Percentiles rank a stretch among this genome's conserved stretches.
phyloP scores from a whole-genome alignment of 352 stramenopile genomes.

The Phytophthora lateralis region DNA sequence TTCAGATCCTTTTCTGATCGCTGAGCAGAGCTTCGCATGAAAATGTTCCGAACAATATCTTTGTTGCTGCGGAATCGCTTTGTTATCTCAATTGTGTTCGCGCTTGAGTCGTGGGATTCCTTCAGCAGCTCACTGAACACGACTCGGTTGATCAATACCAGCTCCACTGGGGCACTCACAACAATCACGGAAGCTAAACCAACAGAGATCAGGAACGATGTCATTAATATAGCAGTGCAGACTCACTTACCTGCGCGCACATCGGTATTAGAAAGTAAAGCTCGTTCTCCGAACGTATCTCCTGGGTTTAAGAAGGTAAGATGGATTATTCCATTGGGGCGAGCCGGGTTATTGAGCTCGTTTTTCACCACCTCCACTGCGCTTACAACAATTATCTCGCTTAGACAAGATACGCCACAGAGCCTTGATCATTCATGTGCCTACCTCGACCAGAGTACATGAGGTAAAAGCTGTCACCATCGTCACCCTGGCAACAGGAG shows the following conservation, averaged over 20 bases:
- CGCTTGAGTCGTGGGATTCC: constrained; percentile 57
- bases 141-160: constrained; percentile 71
- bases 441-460: constrained; percentile 77
- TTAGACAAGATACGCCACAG: not conserved
- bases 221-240: not conserved
- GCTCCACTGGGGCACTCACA: constrained; percentile 50
- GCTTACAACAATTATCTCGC: not conserved
- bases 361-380: constrained; percentile 66
- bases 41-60: constrained; percentile 88
- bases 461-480: constrained; percentile 80
- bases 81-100: constrained; percentile 62
- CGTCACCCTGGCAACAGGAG: constrained; percentile 53
- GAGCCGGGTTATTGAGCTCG: constrained; percentile 20
- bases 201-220: constrained; percentile 1
- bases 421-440: not conserved
- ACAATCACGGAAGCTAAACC: constrained; percentile 60
- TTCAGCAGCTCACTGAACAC: constrained; percentile 73
- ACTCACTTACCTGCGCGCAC: constrained; percentile 54
- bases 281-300: constrained; percentile 81
- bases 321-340: constrained; percentile 35
- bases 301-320: constrained; percentile 53
- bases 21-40: constrained; percentile 66
- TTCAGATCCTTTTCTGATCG: constrained; percentile 86
- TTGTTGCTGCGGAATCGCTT: constrained; percentile 88
- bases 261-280: constrained; percentile 64